These are phyloP conservation scores for Metschnikowia picachoensis DNA, from an alignment of 805 yeast species.

Conservation along the genomic window DNA sequence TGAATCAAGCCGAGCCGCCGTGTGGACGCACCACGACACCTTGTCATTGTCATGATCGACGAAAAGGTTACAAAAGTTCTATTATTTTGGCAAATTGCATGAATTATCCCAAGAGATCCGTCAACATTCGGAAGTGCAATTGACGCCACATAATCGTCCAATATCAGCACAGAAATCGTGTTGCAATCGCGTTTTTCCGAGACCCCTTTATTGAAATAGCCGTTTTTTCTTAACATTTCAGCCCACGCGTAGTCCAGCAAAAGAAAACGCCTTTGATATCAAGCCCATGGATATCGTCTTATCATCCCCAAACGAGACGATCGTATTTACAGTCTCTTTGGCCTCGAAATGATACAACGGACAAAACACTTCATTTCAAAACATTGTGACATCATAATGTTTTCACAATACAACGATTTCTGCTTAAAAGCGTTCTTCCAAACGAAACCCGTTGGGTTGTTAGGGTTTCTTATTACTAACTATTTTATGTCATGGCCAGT, in stretches of 20 bases:
- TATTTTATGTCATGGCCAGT: slow-evolving; percentile 35
- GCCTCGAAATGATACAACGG: slow-evolving; percentile 42
- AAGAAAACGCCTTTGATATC: slow-evolving; percentile 50
- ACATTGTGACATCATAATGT: slow-evolving; percentile 28
- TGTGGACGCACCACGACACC: slow-evolving; percentile 40
- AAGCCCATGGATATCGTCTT: slow-evolving; percentile 47
- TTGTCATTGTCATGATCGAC: slow-evolving; percentile 28
- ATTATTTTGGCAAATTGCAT: slow-evolving; percentile 36
- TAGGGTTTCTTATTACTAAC: slow-evolving; percentile 40
- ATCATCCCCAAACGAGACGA: slow-evolving; percentile 37
- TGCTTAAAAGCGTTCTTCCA: slow-evolving; percentile 31
- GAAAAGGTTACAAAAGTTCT: slow-evolving; percentile 29
- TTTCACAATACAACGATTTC: slow-evolving; percentile 38
- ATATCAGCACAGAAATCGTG: slow-evolving; percentile 45
- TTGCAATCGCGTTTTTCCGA: slow-evolving; percentile 45
- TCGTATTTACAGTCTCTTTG: slow-evolving; percentile 28
- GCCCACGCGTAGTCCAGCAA: slow-evolving; percentile 52
- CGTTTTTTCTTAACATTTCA: slow-evolving; percentile 45
- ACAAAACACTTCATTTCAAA: slow-evolving; percentile 53
- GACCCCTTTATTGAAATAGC: slow-evolving; percentile 26
- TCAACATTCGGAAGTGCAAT: slow-evolving; percentile 37
- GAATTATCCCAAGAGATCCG: slow-evolving; percentile 37
- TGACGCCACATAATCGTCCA: slow-evolving; percentile 45
- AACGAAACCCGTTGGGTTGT: slow-evolving; percentile 38
- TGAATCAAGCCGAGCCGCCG: slow-evolving; percentile 47